Percentiles rank a stretch among this genome's conserved stretches.
Conservation (phyloP, 345 rosid genomes). For the Nasturtium officinale region DNA sequence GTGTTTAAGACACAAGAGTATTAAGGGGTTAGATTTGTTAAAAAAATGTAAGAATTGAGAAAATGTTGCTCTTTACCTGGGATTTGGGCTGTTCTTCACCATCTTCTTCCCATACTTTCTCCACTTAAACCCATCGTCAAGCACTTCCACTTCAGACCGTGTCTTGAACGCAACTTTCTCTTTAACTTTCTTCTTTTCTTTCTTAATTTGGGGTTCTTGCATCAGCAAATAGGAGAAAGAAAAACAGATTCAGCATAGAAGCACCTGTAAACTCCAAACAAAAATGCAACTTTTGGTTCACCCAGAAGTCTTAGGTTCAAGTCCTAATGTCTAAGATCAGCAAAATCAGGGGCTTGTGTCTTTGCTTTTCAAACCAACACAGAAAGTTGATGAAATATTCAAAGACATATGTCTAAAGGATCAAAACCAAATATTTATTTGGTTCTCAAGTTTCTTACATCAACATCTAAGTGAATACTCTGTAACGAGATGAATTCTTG, state of each 20-base stretch:
- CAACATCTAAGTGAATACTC: slow-evolving; percentile 8
- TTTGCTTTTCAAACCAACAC: not conserved
- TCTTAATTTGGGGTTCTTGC: slow-evolving; percentile 37
- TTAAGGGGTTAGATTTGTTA: not conserved
- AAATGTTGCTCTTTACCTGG: slow-evolving; percentile 58
- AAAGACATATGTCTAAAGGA: not conserved
- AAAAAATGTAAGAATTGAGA: not conserved
- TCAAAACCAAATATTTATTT: not conserved
- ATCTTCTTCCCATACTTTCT: slow-evolving; percentile 97
- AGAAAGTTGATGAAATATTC: not conserved
- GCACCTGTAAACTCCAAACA: not conserved
- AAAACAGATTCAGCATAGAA: slow-evolving; percentile 13
- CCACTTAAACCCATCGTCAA: slow-evolving; percentile 94
- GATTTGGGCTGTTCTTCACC: slow-evolving; percentile 92
- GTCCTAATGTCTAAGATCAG: slow-evolving; percentile 1
- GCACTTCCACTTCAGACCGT: slow-evolving; percentile 72
- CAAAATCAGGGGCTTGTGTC: not conserved
- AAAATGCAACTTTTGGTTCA: not conserved
- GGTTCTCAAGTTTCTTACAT: not conserved
- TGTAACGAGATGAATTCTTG: not conserved
- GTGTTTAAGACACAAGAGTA: not conserved
- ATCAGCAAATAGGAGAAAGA: not conserved
- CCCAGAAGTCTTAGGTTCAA: slow-evolving; percentile 9
- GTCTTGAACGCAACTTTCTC: slow-evolving; percentile 83
- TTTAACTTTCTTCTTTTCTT: slow-evolving; percentile 50